phyloP scores from a whole-genome alignment of 2,329 filamentous ascomycete genomes.

The Epicoccum sorghinum region DNA sequence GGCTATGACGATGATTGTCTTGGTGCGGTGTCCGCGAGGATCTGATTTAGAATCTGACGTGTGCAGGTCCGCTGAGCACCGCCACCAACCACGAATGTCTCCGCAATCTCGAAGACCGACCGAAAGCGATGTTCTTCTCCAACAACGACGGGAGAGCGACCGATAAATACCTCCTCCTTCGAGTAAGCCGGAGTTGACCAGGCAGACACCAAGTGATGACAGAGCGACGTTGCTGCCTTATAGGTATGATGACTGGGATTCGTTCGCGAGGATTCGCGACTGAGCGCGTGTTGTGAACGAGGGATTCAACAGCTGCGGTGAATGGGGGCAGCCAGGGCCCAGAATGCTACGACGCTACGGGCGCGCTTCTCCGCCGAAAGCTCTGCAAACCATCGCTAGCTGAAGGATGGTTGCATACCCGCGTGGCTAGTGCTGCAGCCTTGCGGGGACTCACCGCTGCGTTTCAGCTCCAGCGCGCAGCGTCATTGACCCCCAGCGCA shows the following conservation, averaged over 20 bases:
- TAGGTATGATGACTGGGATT: background rate
- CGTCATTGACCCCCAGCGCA: background rate
- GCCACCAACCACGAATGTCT: constrained; percentile 10
- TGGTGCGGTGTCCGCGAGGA: background rate
- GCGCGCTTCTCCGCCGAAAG: constrained; percentile 16
- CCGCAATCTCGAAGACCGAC: background rate
- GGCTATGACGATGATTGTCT: background rate
- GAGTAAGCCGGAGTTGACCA: background rate
- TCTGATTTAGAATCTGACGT: background rate
- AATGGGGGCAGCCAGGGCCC: constrained; percentile 5
- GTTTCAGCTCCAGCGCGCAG: background rate
- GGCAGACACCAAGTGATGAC: background rate
- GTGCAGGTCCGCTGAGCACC: constrained; percentile 3
- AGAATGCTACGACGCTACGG: constrained; percentile 8
- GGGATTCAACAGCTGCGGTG: constrained; percentile 2
- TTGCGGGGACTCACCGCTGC: constrained; percentile 11
- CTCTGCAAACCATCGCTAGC: constrained; percentile 15
- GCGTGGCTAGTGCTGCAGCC: constrained; percentile 18
- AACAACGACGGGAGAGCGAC: background rate
- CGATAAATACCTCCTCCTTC: background rate
- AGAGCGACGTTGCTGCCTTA: background rate
- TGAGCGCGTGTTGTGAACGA: background rate
- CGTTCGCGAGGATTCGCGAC: background rate
- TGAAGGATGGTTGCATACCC: constrained; percentile 15
- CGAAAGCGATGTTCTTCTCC: background rate